Conservation (phyloP, 2,329 filamentous ascomycete genomes). For the Clonostachys sp. region DNA sequence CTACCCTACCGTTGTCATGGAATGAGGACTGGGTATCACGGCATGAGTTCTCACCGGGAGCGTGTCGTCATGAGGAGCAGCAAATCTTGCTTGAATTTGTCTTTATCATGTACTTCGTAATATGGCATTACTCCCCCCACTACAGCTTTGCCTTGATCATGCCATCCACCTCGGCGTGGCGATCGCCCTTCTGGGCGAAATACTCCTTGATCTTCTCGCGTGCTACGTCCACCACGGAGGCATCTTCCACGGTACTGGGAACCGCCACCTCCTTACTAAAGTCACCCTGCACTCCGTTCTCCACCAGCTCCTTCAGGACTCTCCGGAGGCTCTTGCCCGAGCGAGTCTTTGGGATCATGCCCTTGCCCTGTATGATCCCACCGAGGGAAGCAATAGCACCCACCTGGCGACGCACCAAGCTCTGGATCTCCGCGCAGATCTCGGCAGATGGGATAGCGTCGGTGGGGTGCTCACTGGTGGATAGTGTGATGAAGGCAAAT, state of each 20-base stretch:
- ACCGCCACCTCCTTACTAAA: slow-evolving; percentile 68
- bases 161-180: slow-evolving; percentile 38
- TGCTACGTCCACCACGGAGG: slow-evolving; percentile 68
- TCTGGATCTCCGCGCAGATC: slow-evolving; percentile 61
- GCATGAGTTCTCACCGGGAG: too few relatives aligned
- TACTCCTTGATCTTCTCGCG: slow-evolving; percentile 69
- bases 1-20: too few relatives aligned
- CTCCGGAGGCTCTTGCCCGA: slow-evolving; percentile 87
- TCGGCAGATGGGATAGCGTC: slow-evolving; percentile 42
- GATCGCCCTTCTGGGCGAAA: slow-evolving; percentile 50
- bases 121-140: not conserved
- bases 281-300: slow-evolving; percentile 73
- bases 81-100: too few relatives aligned
- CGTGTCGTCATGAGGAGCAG: too few relatives aligned
- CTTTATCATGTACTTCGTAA: not conserved
- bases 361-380: slow-evolving; percentile 77
- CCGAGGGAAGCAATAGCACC: slow-evolving; percentile 83
- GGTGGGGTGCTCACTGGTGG: slow-evolving; percentile 37
- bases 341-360: slow-evolving; percentile 87
- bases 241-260: slow-evolving; percentile 84
- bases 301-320: slow-evolving; percentile 76
- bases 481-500: slow-evolving; percentile 75
- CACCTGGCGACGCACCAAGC: slow-evolving; percentile 71
- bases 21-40: too few relatives aligned
- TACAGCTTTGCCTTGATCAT: slow-evolving; percentile 47